Evolutionary conservation across 2,329 filamentous ascomycete species (phyloP).

Genomic region (Zymoseptoria passerinii): DNA sequence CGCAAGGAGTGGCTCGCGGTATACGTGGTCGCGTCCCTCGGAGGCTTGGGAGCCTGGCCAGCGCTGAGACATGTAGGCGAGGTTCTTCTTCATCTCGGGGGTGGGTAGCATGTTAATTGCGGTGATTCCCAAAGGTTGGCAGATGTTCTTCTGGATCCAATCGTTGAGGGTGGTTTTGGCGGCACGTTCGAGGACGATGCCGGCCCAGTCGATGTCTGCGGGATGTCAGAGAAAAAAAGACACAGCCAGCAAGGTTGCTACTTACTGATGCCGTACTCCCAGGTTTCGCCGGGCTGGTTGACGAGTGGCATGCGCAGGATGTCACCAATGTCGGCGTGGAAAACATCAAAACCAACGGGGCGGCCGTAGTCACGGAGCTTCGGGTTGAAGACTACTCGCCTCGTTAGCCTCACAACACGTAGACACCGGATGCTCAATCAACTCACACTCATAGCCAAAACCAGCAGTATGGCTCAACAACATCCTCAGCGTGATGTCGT

Average conservation of each 20-base stretch:
- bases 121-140: constrained; percentile 39
- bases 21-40: constrained; percentile 43
- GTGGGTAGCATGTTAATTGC: constrained; percentile 52
- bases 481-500: constrained; percentile 44
- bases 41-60: constrained; percentile 29
- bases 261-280: constrained; percentile 45
- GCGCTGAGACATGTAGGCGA: constrained; percentile 52
- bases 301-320: constrained; percentile 46
- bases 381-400: constrained; percentile 31
- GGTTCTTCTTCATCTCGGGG: constrained; percentile 43
- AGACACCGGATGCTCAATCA: not conserved
- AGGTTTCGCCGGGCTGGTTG: constrained; percentile 55
- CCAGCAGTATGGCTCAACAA: constrained; percentile 44
- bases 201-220: constrained; percentile 44
- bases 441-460: constrained; percentile 39
- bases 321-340: constrained; percentile 37
- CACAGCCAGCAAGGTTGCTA: not conserved
- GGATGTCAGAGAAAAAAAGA: constrained; percentile 1
- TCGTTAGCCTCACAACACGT: not conserved
- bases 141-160: constrained; percentile 41
- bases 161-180: constrained; percentile 37
- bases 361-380: constrained; percentile 35
- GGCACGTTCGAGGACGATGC: constrained; percentile 39
- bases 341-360: constrained; percentile 50
- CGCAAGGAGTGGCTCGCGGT: constrained; percentile 40